Percentiles rank a stretch among this genome's conserved stretches.
These are phyloP conservation scores for Zygoascus hellenicus DNA, from an alignment of 1,139 yeast genomes.

Conservation along the genomic window DNA sequence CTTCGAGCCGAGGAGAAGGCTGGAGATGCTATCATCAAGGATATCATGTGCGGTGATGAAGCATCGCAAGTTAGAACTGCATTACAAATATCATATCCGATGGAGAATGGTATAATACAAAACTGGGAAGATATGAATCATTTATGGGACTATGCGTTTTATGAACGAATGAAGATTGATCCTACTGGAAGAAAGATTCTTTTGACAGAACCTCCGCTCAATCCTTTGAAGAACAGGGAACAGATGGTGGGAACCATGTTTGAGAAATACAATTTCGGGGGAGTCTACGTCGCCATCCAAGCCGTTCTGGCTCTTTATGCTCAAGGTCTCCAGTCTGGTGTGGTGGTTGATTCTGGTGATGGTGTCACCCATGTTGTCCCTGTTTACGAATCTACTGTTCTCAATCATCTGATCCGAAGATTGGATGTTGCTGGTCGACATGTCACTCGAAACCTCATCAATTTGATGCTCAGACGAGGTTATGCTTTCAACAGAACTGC, in stretches of 20 bases:
- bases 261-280: conserved; percentile 91
- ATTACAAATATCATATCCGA: conserved; percentile 88
- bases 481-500: conserved; percentile 98
- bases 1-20: conserved; percentile 92
- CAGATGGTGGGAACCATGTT: conserved; percentile 96
- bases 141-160: conserved; percentile 96
- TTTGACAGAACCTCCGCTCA: conserved; percentile 97
- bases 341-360: conserved; percentile 95
- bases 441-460: conserved; percentile 90
- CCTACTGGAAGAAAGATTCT: conserved; percentile 75
- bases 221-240: conserved; percentile 88
- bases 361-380: conserved; percentile 98
- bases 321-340: conserved; percentile 94
- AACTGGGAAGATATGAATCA: conserved; percentile 99
- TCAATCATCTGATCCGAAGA: conserved; percentile 87
- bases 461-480: conserved; percentile 85
- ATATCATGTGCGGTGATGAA: conserved; percentile 96
- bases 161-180: conserved; percentile 77
- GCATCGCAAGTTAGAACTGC: conserved; percentile 88
- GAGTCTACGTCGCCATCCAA: conserved; percentile 96
- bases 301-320: conserved; percentile 97
- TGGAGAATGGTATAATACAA: conserved; percentile 97
- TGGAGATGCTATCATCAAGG: conserved; percentile 52
- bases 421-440: conserved; percentile 98
- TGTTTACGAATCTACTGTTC: conserved; percentile 91